phyloP scores from a whole-genome alignment of 1,284 basidiomycete genomes.

The Tetrapyrgos nigripes region DNA sequence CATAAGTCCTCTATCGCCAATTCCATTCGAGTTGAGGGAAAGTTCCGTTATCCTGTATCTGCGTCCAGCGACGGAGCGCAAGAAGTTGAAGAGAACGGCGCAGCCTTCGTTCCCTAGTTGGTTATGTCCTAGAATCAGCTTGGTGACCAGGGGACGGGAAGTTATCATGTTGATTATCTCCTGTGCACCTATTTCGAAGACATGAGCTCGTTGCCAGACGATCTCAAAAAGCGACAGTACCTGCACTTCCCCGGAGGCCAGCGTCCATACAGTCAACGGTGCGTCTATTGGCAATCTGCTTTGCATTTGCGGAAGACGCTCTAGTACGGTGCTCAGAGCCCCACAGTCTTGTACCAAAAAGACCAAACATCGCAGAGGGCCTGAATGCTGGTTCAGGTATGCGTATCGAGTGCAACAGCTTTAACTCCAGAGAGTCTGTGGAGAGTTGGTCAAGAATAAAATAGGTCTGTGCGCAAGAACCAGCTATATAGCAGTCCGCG shows the following conservation, averaged over 20 bases:
- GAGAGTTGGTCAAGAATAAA: neutral
- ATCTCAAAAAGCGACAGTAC: conserved; percentile 20
- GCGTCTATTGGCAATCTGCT: conserved; percentile 16
- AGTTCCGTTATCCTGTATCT: conserved; percentile 60
- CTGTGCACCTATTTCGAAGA: conserved; percentile 47
- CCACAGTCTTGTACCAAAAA: too few species aligned
- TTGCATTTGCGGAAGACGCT: neutral
- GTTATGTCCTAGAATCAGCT: conserved; percentile 64
- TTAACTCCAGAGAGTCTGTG: neutral
- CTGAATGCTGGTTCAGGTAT: neutral
- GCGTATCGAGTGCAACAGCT: too few species aligned
- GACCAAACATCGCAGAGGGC: neutral
- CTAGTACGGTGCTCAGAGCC: too few species aligned
- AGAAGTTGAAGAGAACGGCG: conserved; percentile 58
- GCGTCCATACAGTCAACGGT: conserved; percentile 37
- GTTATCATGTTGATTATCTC: conserved; percentile 53
- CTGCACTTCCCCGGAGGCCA: conserved; percentile 34
- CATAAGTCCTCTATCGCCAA: conserved; percentile 60
- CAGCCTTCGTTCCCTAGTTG: conserved; percentile 65
- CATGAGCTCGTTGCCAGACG: neutral
- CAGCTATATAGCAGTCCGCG: neutral
- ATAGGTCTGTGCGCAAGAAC: neutral
- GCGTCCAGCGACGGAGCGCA: conserved; percentile 53
- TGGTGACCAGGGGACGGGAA: conserved; percentile 49
- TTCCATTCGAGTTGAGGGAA: conserved; percentile 57